Conservation (phyloP, 2,329 filamentous ascomycete species). For the Cadophora sp. region DNA sequence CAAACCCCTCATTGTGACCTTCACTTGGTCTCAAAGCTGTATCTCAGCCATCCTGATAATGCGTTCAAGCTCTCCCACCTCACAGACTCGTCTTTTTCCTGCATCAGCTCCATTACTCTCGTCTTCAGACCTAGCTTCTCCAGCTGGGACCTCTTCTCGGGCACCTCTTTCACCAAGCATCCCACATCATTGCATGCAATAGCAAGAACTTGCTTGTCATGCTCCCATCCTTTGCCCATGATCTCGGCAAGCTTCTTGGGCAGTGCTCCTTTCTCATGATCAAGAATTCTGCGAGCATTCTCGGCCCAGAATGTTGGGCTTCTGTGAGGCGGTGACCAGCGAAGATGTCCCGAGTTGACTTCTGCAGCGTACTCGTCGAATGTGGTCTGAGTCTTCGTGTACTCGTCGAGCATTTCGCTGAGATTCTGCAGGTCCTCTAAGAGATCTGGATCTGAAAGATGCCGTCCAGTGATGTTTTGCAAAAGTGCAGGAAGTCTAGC, state of each 20-base stretch:
- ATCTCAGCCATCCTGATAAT: constrained; percentile 77
- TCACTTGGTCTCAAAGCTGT: constrained; percentile 62
- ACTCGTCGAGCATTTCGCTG: constrained; percentile 69
- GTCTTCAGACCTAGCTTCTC: constrained; percentile 73
- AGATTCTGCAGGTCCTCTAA: constrained; percentile 66
- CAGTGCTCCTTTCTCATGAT: constrained; percentile 69
- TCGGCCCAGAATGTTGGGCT: constrained; percentile 76
- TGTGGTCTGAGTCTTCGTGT: constrained; percentile 67
- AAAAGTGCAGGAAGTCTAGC: constrained; percentile 78
- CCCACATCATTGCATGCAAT: constrained; percentile 78
- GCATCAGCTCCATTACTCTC: constrained; percentile 76
- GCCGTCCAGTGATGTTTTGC: constrained; percentile 66
- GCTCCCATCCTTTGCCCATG: constrained; percentile 70
- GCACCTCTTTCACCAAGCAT: constrained; percentile 72
- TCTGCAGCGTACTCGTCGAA: constrained; percentile 64
- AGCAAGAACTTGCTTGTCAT: constrained; percentile 74
- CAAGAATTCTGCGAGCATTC: constrained; percentile 72
- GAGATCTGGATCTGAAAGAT: constrained; percentile 69
- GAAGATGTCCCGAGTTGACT: constrained; percentile 70
- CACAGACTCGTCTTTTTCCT: constrained; percentile 71
- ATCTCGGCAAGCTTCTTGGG: constrained; percentile 73
- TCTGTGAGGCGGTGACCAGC: constrained; percentile 78
- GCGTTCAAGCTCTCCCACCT: constrained; percentile 77
- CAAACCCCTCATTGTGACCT: constrained; percentile 13
- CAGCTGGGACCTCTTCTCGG: constrained; percentile 68